Evolutionary conservation across 108 stramenopile species (phyloP).

Genomic region (Schizochytrium sp.): DNA sequence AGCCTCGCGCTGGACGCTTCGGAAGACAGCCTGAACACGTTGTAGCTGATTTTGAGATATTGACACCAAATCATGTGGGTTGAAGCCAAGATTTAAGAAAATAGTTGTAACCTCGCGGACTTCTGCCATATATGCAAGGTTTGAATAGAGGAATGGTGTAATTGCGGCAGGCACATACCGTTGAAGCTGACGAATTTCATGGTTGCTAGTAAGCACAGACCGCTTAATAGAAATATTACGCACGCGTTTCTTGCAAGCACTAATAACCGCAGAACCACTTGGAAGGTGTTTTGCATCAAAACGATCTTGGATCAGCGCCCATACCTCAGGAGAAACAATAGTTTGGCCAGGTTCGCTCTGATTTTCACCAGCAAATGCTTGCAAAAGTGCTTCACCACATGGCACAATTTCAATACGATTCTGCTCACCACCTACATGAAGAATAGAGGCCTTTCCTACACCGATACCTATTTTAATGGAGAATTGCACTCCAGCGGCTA

Average conservation of each 20-base stretch:
- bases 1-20: slow-evolving; percentile 70
- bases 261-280: not conserved
- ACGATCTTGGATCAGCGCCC: slow-evolving; percentile 65
- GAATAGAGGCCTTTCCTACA: slow-evolving; percentile 70
- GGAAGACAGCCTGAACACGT: slow-evolving; percentile 69
- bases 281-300: not conserved
- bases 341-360: slow-evolving; percentile 71
- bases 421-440: slow-evolving; percentile 74
- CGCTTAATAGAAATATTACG: slow-evolving; percentile 42
- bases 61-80: slow-evolving; percentile 72
- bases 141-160: slow-evolving; percentile 51
- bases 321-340: slow-evolving; percentile 68
- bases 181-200: not conserved
- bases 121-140: slow-evolving; percentile 71
- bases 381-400: slow-evolving; percentile 73
- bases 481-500: slow-evolving; percentile 66
- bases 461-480: slow-evolving; percentile 76
- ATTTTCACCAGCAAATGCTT: slow-evolving; percentile 75
- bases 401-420: slow-evolving; percentile 75
- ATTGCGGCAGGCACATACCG: slow-evolving; percentile 51
- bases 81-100: slow-evolving; percentile 78
- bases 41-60: slow-evolving; percentile 68
- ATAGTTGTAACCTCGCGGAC: slow-evolving; percentile 71
- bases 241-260: not conserved
- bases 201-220: not conserved